Evolutionary conservation across 305 asterid species (phyloP).

Genomic region (Fraxinus greggii): DNA sequence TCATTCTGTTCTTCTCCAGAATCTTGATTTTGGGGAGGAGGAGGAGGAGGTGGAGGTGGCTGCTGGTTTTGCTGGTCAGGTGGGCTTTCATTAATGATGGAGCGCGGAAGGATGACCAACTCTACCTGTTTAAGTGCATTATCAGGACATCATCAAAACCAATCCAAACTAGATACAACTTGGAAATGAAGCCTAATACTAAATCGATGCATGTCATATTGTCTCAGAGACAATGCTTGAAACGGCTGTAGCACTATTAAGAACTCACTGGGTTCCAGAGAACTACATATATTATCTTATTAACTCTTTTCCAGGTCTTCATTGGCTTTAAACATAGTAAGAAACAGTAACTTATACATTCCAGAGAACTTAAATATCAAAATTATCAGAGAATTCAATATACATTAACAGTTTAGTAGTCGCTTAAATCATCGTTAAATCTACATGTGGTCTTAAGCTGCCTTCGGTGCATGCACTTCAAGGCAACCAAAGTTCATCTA

Average conservation of each 20-base stretch:
- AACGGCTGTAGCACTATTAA: background rate
- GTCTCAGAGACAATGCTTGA: background rate
- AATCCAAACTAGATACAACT: background rate
- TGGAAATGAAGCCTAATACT: background rate
- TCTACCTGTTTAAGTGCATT: slow-evolving; percentile 61
- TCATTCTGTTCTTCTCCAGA: slow-evolving; percentile 74
- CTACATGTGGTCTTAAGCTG: slow-evolving; percentile 3
- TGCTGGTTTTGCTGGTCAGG: slow-evolving; percentile 87
- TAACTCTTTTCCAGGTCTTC: background rate
- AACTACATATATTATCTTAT: background rate
- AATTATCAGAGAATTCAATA: background rate
- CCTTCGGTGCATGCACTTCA: background rate
- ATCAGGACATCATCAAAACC: slow-evolving; percentile 21
- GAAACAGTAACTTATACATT: background rate
- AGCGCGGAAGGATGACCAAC: slow-evolving; percentile 87
- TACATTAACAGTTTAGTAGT: background rate
- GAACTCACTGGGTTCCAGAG: background rate
- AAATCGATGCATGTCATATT: background rate
- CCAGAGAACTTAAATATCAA: background rate
- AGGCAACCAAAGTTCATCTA: background rate
- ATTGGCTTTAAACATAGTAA: background rate
- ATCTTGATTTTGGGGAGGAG: slow-evolving; percentile 85
- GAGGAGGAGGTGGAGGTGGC: slow-evolving; percentile 91
- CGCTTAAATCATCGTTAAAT: background rate
- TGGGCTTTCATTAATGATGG: slow-evolving; percentile 69